Evolutionary conservation across 345 rosid genomes (phyloP).

Genomic region (Populus alba): DNA sequence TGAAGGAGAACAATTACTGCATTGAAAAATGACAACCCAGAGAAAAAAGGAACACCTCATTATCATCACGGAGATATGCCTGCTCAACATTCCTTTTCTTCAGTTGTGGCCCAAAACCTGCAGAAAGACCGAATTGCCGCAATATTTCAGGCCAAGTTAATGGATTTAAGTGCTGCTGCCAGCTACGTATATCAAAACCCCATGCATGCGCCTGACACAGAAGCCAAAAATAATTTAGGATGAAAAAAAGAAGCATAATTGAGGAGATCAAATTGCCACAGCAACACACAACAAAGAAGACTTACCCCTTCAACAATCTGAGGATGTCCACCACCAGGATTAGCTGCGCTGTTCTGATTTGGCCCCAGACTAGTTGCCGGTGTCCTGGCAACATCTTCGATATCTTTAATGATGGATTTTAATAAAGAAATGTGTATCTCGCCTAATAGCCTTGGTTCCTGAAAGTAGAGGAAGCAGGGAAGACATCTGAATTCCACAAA

Average conservation of each 20-base stretch:
- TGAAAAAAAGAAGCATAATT: background rate
- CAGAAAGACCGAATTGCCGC: constrained; percentile 77
- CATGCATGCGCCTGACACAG: constrained; percentile 72
- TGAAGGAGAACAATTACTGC: constrained; percentile 4
- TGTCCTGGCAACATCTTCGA: constrained; percentile 70
- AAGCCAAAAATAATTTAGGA: background rate
- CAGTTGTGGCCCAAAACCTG: constrained; percentile 79
- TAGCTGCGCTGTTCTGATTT: constrained; percentile 57
- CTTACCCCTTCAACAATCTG: constrained; percentile 86
- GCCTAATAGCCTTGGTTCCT: constrained; percentile 81
- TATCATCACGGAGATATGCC: constrained; percentile 47
- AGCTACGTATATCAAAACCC: constrained; percentile 85
- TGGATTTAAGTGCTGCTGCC: constrained; percentile 71
- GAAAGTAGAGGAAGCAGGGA: constrained; percentile 17
- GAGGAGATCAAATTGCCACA: background rate
- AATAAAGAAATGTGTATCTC: constrained; percentile 78
- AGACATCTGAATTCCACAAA: constrained; percentile 16
- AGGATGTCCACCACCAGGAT: constrained; percentile 87
- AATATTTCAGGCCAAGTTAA: constrained; percentile 91
- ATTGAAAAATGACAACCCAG: background rate
- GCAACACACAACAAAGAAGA: constrained; percentile 4
- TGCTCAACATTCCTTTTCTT: constrained; percentile 52
- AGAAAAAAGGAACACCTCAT: constrained; percentile 49
- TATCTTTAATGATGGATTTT: constrained; percentile 71
- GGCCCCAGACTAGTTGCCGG: constrained; percentile 56